These are phyloP conservation scores for Neonectria magnoliae DNA, from an alignment of 2,329 filamentous ascomycete species.

Conservation along the genomic window DNA sequence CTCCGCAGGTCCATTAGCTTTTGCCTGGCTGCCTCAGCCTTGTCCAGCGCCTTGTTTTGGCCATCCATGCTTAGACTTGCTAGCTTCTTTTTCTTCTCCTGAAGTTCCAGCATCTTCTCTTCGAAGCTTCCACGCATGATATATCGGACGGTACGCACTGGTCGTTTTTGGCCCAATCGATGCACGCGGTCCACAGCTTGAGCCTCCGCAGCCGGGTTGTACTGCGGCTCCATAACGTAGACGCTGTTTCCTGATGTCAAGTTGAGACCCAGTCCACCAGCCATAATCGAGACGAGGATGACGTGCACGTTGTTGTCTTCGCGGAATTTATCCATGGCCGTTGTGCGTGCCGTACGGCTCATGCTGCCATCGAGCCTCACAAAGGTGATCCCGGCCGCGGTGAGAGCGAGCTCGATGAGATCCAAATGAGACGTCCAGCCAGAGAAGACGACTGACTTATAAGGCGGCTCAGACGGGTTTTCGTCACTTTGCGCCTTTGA, in stretches of 20 bases:
- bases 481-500: constrained; percentile 70
- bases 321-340: constrained; percentile 81
- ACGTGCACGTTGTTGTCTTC: constrained; percentile 77
- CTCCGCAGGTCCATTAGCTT: constrained; percentile 68
- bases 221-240: constrained; percentile 98
- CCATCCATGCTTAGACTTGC: constrained; percentile 87
- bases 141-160: constrained; percentile 86
- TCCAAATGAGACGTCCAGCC: constrained; percentile 97
- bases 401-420: constrained; percentile 85
- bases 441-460: constrained; percentile 95
- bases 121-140: constrained; percentile 94
- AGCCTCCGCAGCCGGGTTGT: constrained; percentile 93
- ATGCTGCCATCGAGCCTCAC: constrained; percentile 92
- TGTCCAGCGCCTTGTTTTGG: constrained; percentile 63
- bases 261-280: constrained; percentile 91
- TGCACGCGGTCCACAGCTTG: constrained; percentile 96
- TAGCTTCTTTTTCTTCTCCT: constrained; percentile 91
- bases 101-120: constrained; percentile 89
- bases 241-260: constrained; percentile 86
- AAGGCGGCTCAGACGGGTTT: constrained; percentile 73
- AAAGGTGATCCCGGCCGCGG: constrained; percentile 72
- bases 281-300: constrained; percentile 91
- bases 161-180: constrained; percentile 87
- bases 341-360: constrained; percentile 76
- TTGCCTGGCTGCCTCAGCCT: constrained; percentile 66